Conservation (phyloP, 352 stramenopile species). For the Phytopythium chamaehyphon region DNA sequence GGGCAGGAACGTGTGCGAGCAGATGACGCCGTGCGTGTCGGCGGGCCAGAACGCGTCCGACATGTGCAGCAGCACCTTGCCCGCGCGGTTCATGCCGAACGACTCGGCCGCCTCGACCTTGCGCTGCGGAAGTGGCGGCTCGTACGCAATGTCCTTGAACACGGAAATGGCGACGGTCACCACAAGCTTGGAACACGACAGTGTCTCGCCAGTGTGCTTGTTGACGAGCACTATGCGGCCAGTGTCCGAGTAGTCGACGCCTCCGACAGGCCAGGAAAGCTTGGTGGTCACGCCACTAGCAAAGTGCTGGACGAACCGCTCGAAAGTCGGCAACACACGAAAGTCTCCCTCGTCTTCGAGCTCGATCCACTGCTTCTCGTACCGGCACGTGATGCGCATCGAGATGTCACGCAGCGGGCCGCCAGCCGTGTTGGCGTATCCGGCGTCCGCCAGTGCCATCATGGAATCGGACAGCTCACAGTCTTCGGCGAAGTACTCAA, state of each 20-base stretch:
- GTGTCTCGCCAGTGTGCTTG: constrained; percentile 35
- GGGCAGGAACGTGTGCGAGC: constrained; percentile 75
- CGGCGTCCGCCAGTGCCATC: constrained; percentile 77
- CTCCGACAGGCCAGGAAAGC: constrained; percentile 50
- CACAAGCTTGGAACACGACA: constrained; percentile 58
- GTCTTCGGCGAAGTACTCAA: constrained; percentile 61
- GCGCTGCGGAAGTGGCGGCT: constrained; percentile 40
- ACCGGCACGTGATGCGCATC: constrained; percentile 70
- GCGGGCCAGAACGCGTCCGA: constrained; percentile 57
- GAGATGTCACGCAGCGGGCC: constrained; percentile 69
- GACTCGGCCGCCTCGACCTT: constrained; percentile 61
- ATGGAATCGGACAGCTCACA: constrained; percentile 61
- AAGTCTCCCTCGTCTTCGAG: constrained; percentile 80
- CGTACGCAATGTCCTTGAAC: constrained; percentile 72
- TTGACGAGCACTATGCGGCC: constrained; percentile 52
- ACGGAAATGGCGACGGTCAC: constrained; percentile 77
- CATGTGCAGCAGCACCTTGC: constrained; percentile 79
- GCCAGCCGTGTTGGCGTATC: constrained; percentile 80
- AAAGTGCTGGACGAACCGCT: constrained; percentile 63
- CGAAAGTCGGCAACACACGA: constrained; percentile 63
- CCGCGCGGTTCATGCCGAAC: constrained; percentile 69
- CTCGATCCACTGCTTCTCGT: constrained; percentile 82
- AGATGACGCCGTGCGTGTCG: constrained; percentile 76
- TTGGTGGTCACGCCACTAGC: constrained; percentile 38
- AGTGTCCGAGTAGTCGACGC: constrained; percentile 53